Conservation (phyloP, 192 early-diverging fungal genomes). For the Coemansia sp. region DNA sequence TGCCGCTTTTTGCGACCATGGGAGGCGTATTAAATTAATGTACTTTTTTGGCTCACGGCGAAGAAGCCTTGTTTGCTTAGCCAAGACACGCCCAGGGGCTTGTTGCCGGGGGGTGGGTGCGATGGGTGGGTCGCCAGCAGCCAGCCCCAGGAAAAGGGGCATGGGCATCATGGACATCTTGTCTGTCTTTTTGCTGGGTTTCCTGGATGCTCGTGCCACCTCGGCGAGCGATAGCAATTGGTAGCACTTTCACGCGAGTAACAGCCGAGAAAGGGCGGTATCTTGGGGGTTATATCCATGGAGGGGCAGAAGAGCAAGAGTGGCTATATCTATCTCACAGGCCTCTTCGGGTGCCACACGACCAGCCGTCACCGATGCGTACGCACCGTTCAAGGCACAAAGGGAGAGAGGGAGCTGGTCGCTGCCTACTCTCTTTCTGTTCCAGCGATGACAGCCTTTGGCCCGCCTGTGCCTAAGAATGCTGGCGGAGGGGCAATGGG, state of each 20-base stretch:
- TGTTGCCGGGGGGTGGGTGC: constrained; percentile 6
- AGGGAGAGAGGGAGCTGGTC: neutral
- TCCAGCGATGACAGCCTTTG: neutral
- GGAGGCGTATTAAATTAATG: constrained; percentile 11
- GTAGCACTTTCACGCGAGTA: neutral
- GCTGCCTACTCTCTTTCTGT: neutral
- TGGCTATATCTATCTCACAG: neutral
- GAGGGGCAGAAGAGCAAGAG: neutral
- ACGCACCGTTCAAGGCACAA: neutral
- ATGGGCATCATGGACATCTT: neutral
- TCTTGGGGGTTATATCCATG: neutral
- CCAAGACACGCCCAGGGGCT: constrained; percentile 2
- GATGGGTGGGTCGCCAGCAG: constrained; percentile 8
- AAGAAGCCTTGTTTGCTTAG: neutral
- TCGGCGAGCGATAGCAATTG: neutral
- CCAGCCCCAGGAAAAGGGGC: neutral
- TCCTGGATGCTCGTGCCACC: neutral
- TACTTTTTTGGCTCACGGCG: constrained; percentile 2
- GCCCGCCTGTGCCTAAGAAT: neutral
- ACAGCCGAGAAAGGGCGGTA: neutral
- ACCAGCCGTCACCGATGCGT: neutral
- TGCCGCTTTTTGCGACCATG: constrained; percentile 4
- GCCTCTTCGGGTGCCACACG: neutral
- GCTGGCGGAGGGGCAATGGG: neutral
- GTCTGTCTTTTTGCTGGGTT: neutral